Base-by-base conservation (phyloP, 2,329 filamentous ascomycete genomes). In the Harringtonia aguacate region DNA sequence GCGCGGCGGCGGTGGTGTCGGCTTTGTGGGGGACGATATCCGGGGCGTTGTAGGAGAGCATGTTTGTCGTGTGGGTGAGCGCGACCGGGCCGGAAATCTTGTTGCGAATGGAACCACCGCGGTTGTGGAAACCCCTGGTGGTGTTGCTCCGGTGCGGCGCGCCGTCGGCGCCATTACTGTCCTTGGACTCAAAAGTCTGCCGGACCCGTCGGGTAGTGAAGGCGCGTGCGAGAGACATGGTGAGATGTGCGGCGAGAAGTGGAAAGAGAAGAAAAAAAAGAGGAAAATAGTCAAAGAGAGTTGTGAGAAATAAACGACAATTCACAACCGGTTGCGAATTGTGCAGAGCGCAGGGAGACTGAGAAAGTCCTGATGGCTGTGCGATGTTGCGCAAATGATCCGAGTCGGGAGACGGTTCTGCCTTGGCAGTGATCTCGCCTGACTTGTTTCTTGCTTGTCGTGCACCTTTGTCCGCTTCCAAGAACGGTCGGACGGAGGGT, bases 21-120 rank as follows among this genome's bases (percentile, higher is more conserved):
- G 70, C 65, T 3, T 74, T 69, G 24, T 57, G 55, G 52, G 60
- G 57, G 57, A 72, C 67, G 49, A 95, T 80, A 58, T 95, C 84
- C 41, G 90, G 90, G 10, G 92, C 89, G 58, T 90, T 90, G 73
- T 95, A 95, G 8, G 87, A 88, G 44, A 95, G 81, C 76, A 94
- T 87, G 64, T 97, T 98, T 54, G 92, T 97, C 6, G 90, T 95
- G 47, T 92, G 94, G 39, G 95, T 71, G 50, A 98, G 74, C 62
- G 88, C 81, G 43, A 95, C 74, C 1, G 92, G 92, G 4, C 74
- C 78, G 1, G 92, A 98, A 59, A 98, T 98, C 68, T 88, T 81
- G 59, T 73, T 62, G 47, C 82, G 76, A 52, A 79, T 67, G 43
- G 57, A 70, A 62, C 58, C 64, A 51, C 53, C 63, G 50, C 53